Evolutionary conservation across 2,329 filamentous ascomycete genomes (phyloP).

Genomic region (Arthroderma sp.): DNA sequence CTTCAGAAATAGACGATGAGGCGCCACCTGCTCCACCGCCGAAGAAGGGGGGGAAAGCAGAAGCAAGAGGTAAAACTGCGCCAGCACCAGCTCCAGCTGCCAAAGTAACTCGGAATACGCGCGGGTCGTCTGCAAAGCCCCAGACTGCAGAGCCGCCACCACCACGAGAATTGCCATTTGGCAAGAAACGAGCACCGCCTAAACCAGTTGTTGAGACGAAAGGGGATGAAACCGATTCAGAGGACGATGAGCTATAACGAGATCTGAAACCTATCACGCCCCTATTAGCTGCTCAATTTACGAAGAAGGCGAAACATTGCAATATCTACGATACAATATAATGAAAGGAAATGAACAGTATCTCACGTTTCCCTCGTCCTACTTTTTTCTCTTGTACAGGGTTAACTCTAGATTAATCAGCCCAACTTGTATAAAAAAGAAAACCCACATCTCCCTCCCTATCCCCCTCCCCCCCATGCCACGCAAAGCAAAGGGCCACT

Average conservation of each 20-base stretch:
- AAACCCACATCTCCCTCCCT: background rate
- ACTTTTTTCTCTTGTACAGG: constrained; percentile 2
- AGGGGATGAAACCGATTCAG: constrained; percentile 24
- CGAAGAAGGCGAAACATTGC: background rate
- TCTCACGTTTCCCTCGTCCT: background rate
- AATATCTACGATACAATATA: background rate
- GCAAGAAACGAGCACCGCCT: constrained; percentile 12
- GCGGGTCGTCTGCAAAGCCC: background rate
- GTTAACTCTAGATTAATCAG: background rate
- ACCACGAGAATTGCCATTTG: constrained; percentile 33
- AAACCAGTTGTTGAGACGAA: constrained; percentile 8
- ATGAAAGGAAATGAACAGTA: background rate
- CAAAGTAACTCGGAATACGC: background rate
- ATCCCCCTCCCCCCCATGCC: background rate
- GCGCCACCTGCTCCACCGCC: background rate
- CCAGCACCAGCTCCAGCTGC: background rate
- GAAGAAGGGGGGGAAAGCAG: background rate
- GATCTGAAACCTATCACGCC: background rate
- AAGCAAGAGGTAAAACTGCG: background rate
- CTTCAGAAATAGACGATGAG: constrained; percentile 22
- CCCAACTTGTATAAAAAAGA: background rate
- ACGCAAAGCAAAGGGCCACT: background rate
- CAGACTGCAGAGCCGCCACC: constrained; percentile 25
- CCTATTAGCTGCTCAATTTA: background rate
- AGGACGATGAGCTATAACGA: constrained; percentile 32